Percentiles rank a stretch among this genome's conserved stretches.
These are phyloP conservation scores for Chlamydomonas asymmetrica DNA, from an alignment of 139 green algal species.

Conservation along the genomic window DNA sequence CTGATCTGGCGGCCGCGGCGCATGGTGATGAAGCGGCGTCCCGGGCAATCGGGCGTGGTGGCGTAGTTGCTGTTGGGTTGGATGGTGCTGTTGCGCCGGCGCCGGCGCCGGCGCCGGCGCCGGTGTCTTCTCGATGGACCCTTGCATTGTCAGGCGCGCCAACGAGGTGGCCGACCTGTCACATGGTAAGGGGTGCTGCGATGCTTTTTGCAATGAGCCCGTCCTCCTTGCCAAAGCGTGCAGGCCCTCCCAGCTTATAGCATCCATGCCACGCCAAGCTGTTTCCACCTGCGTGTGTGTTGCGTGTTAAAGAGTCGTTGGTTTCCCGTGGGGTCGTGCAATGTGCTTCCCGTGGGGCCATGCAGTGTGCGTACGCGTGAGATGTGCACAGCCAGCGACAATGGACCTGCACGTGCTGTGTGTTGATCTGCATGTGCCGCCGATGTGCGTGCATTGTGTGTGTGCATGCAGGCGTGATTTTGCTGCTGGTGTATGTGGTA, in stretches of 20 bases:
- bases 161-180: slow-evolving; percentile 16
- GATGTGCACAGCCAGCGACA: no score
- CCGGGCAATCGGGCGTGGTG: no score
- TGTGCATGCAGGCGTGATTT: slow-evolving; percentile 13
- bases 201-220: neutral
- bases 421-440: neutral
- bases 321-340: no score
- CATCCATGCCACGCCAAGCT: neutral
- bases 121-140: slow-evolving; percentile 5
- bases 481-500: slow-evolving; percentile 13
- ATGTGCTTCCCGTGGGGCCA: no score
- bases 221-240: neutral
- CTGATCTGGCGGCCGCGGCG: no score
- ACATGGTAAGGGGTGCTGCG: slow-evolving; percentile 13
- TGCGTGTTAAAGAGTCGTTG: no score
- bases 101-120: no score
- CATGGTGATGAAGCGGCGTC: no score
- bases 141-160: slow-evolving; percentile 1
- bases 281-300: neutral
- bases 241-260: neutral
- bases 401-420: neutral
- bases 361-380: no score
- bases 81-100: no score
- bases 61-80: no score
- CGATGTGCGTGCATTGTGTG: neutral